Percentiles rank a stretch among this genome's conserved stretches.
These are phyloP conservation scores for Bertia moriformis DNA, from an alignment of 2,329 filamentous ascomycete genomes.

Conservation along the genomic window DNA sequence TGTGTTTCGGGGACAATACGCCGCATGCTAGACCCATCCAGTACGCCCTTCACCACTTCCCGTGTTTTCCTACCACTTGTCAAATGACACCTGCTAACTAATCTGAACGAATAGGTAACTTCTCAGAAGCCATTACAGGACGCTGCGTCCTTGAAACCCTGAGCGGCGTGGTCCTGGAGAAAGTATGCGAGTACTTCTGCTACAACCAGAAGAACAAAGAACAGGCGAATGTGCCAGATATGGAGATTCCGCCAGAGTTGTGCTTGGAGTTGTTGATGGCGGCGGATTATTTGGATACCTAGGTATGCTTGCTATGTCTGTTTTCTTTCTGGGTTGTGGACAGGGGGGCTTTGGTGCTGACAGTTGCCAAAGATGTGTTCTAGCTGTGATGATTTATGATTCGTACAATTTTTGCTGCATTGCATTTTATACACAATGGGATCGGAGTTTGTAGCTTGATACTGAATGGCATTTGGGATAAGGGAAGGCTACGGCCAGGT, in stretches of 20 bases:
- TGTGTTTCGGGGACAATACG: slow-evolving; percentile 43
- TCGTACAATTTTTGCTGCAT: no score
- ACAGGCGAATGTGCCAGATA: slow-evolving; percentile 42
- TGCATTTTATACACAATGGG: no score
- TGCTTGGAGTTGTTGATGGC: slow-evolving; percentile 51
- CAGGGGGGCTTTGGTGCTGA: not conserved
- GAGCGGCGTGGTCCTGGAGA: slow-evolving; percentile 45
- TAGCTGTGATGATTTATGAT: no score
- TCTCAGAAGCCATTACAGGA: slow-evolving; percentile 38
- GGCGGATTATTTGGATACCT: slow-evolving; percentile 48
- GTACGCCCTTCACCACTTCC: slow-evolving; percentile 24
- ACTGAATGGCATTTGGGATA: no score
- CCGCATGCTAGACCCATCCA: slow-evolving; percentile 43
- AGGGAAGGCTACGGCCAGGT: no score
- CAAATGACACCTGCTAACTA: no score
- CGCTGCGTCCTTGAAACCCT: slow-evolving; percentile 40
- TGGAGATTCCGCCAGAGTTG: slow-evolving; percentile 48
- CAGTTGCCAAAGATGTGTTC: no score
- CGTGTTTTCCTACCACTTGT: slow-evolving; percentile 1
- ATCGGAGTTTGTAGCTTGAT: no score
- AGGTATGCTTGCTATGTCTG: slow-evolving; percentile 10
- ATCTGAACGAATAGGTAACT: slow-evolving; percentile 43
- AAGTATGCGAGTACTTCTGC: slow-evolving; percentile 54
- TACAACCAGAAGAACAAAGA: slow-evolving; percentile 49
- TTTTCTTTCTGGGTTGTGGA: not conserved